phyloP scores from a whole-genome alignment of 805 yeast species.

The Nakazawaea anatomiae region DNA sequence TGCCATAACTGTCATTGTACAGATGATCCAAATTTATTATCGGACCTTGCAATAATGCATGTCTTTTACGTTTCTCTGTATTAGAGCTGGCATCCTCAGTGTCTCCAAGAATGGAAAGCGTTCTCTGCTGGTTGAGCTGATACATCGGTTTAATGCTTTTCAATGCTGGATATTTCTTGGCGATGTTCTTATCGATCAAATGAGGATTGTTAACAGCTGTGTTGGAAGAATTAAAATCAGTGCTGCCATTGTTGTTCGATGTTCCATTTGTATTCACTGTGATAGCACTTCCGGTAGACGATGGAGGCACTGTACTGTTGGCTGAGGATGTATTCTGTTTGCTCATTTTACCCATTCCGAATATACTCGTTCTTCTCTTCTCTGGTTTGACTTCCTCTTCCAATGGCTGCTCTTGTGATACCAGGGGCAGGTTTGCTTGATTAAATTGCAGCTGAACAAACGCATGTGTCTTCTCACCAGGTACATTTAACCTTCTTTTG shows the following conservation, averaged over 20 bases:
- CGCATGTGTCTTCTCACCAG: conserved; percentile 36
- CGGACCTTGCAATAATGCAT: conserved; percentile 78
- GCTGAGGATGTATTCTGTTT: background rate
- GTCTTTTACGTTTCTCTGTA: conserved; percentile 70
- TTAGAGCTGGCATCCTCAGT: conserved; percentile 36
- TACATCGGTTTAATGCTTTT: conserved; percentile 29
- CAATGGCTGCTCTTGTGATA: background rate
- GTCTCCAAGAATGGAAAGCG: conserved; percentile 40
- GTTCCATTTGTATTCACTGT: conserved; percentile 2
- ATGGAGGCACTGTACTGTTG: background rate
- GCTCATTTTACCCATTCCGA: conserved; percentile 9
- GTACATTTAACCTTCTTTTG: conserved; percentile 32
- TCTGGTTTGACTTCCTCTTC: background rate
- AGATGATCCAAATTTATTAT: conserved; percentile 75
- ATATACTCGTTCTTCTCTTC: conserved; percentile 9
- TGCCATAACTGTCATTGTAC: conserved; percentile 42
- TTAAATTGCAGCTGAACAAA: conserved; percentile 19
- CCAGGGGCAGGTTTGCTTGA: background rate
- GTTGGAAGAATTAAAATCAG: conserved; percentile 10
- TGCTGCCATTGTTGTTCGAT: conserved; percentile 1
- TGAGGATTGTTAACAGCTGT: conserved; percentile 10
- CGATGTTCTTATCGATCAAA: conserved; percentile 9
- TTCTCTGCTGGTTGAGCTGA: conserved; percentile 33
- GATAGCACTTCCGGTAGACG: conserved; percentile 2
- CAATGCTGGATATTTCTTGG: conserved; percentile 25